Percentiles rank a stretch among this genome's conserved stretches.
Evolutionary conservation across 169 alveolate genomes (phyloP).

Genomic region (Amoebophrya sp.): DNA sequence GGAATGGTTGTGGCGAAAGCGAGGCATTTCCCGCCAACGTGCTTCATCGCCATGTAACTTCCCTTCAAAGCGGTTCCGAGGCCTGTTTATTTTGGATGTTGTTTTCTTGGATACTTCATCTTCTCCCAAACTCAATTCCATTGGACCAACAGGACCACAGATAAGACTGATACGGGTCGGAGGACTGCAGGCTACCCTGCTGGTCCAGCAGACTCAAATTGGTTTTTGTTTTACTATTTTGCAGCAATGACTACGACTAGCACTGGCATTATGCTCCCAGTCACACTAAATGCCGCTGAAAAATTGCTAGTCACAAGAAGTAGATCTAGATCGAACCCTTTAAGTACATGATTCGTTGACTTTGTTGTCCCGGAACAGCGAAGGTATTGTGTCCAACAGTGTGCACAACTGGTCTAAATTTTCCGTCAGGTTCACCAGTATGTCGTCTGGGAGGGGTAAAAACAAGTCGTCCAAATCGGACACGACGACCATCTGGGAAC

Average conservation of each 20-base stretch:
- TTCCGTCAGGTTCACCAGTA: conserved; percentile 67
- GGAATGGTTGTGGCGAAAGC: conserved; percentile 62
- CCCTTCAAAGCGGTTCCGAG: conserved; percentile 81
- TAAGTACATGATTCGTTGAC: conserved; percentile 30
- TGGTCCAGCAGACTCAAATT: too few species aligned
- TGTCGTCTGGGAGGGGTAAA: conserved; percentile 85
- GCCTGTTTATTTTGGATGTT: neutral
- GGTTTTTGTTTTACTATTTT: too few species aligned
- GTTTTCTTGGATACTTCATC: too few species aligned
- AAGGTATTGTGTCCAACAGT: conserved; percentile 38
- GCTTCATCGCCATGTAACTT: conserved; percentile 76
- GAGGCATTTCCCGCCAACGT: conserved; percentile 83
- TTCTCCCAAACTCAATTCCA: too few species aligned
- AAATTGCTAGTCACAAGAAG: too few species aligned
- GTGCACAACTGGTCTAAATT: conserved; percentile 29
- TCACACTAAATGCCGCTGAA: too few species aligned
- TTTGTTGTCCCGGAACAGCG: conserved; percentile 34
- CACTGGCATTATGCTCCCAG: too few species aligned
- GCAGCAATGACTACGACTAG: too few species aligned
- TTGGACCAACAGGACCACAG: too few species aligned
- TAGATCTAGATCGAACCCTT: too few species aligned
- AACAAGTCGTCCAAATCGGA: conserved; percentile 81
- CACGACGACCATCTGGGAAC: conserved; percentile 76
- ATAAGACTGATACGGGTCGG: too few species aligned
- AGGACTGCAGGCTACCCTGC: too few species aligned